Evolutionary conservation across 164 flowering plant species (phyloP).

Genomic region (Vitis cinerea): DNA sequence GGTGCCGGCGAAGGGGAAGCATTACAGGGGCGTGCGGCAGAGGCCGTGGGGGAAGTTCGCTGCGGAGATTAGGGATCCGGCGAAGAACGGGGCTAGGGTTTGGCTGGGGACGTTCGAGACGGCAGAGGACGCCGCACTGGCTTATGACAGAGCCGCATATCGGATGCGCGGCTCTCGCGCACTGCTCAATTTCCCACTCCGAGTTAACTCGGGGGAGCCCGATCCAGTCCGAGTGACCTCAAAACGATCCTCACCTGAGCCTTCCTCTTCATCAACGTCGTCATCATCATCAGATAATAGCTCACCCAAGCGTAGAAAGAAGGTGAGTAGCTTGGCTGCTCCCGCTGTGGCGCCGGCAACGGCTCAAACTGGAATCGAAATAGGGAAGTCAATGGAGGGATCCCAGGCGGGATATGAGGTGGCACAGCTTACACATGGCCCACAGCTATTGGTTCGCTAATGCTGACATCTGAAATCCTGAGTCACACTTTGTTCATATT

Average conservation of each 20-base stretch:
- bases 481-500: no score
- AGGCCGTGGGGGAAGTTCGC: conserved; percentile 81
- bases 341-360: neutral
- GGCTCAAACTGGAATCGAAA: neutral
- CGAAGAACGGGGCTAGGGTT: conserved; percentile 65
- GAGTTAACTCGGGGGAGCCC: conserved; percentile 57
- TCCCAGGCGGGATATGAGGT: conserved; percentile 20
- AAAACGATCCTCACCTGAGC: conserved; percentile 48
- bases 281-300: conserved; percentile 14
- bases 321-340: conserved; percentile 1
- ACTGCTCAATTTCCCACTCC: conserved; percentile 52
- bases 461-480: neutral
- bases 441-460: conserved; percentile 23
- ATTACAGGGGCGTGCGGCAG: conserved; percentile 59
- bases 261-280: conserved; percentile 26
- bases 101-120: conserved; percentile 73
- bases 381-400: conserved; percentile 4
- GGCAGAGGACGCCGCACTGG: conserved; percentile 68
- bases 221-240: conserved; percentile 56
- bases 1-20: conserved; percentile 43
- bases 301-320: conserved; percentile 27
- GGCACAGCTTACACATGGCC: conserved; percentile 23
- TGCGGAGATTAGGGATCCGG: conserved; percentile 74
- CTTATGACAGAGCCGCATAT: conserved; percentile 62
- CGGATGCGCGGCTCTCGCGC: conserved; percentile 68